Percentiles rank a stretch among this genome's conserved stretches.
Evolutionary conservation across 2,329 filamentous ascomycete genomes (phyloP).

Genomic region (Lachnellula suecica): DNA sequence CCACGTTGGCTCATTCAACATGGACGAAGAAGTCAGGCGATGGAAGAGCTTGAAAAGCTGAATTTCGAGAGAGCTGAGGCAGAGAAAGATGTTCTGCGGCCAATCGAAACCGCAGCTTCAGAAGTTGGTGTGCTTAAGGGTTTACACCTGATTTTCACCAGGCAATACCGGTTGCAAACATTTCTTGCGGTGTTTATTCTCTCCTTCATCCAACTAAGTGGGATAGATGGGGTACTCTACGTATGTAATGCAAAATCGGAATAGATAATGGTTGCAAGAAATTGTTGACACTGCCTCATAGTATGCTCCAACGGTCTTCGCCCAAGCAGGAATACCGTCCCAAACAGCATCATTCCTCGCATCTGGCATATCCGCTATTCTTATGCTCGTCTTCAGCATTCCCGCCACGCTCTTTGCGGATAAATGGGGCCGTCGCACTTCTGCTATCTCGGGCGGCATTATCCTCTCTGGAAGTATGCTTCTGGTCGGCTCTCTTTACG

Average conservation of each 20-base stretch:
- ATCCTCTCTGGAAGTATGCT: constrained; percentile 49
- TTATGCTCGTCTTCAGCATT: constrained; percentile 54
- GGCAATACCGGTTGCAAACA: too few species aligned
- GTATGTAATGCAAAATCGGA: constrained; percentile 35
- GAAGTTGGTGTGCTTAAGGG: too few species aligned
- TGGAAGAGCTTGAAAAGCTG: too few species aligned
- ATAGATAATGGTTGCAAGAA: not conserved
- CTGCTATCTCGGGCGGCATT: constrained; percentile 52
- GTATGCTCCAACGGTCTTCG: constrained; percentile 59
- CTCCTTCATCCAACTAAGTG: constrained; percentile 45
- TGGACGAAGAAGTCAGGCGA: too few species aligned
- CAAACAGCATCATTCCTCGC: constrained; percentile 55
- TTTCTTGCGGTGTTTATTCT: not conserved
- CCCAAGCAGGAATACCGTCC: constrained; percentile 55
- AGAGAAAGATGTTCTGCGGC: too few species aligned
- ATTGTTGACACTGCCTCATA: constrained; percentile 23
- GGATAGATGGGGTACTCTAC: constrained; percentile 60
- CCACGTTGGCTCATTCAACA: too few species aligned
- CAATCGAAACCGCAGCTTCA: too few species aligned
- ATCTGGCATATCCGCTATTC: constrained; percentile 55
- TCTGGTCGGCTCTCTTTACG: constrained; percentile 52
- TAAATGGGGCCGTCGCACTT: constrained; percentile 53
- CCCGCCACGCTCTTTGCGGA: constrained; percentile 56
- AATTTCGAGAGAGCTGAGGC: too few species aligned
- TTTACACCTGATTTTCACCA: too few species aligned